Conservation (phyloP, 805 yeast genomes). For the Candida caryicola region DNA sequence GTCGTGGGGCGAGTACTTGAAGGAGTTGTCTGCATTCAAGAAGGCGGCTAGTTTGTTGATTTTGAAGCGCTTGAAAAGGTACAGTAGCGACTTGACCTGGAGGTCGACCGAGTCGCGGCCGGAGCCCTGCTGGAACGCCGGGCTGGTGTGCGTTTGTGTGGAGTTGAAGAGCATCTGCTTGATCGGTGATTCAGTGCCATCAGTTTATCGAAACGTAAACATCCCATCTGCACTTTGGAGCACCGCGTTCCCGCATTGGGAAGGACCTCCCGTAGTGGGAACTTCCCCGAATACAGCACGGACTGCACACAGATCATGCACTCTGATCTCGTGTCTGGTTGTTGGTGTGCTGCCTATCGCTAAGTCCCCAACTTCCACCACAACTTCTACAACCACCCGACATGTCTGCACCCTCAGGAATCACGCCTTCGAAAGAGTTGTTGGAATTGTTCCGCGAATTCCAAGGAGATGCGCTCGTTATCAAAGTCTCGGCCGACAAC, state of each 20-base stretch:
- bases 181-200: neutral
- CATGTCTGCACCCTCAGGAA: conserved; percentile 47
- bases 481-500: conserved; percentile 32
- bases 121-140: conserved; percentile 15
- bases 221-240: too few relatives aligned
- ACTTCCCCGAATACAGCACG: too few relatives aligned
- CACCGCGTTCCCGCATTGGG: too few relatives aligned
- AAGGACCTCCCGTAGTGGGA: too few relatives aligned
- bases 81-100: conserved; percentile 57
- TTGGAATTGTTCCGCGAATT: conserved; percentile 40
- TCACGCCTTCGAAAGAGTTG: conserved; percentile 40
- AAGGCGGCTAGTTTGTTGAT: conserved; percentile 45
- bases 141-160: conserved; percentile 6
- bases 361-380: too few relatives aligned
- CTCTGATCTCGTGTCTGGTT: too few relatives aligned
- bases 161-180: conserved; percentile 1
- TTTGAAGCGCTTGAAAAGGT: conserved; percentile 52
- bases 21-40: conserved; percentile 19
- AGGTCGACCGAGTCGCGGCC: conserved; percentile 54
- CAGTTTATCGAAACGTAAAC: neutral
- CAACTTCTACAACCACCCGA: too few relatives aligned
- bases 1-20: conserved; percentile 15
- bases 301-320: too few relatives aligned
- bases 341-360: too few relatives aligned
- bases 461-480: conserved; percentile 23